Evolutionary conservation across 192 early-diverging fungal genomes (phyloP), one percentile per base, ranked within the genome.

Genomic region (Spizellomyces punctatus): DNA sequence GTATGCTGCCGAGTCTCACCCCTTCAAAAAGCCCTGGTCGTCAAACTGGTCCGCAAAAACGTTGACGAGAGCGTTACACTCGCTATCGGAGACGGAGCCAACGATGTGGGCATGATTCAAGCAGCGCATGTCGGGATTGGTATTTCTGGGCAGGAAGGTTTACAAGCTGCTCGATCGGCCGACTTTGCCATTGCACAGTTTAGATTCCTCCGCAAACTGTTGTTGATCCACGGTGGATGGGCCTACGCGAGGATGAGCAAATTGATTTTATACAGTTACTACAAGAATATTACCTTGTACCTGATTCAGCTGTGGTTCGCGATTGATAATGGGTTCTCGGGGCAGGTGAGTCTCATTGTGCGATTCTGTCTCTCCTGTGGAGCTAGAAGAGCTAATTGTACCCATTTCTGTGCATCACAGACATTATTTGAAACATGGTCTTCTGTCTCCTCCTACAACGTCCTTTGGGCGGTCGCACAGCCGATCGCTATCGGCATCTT

Each of bases 161-260:
- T 99, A 64, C 97, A 99, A 69, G 97, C 97, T 8, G 96, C 96
- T 4, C 87, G 97, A 21, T 89, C 90, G 70, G 94, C 97, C 0
- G 97, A 99, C 85, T 96, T 99, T 81, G 93, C 97, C 41, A 96
- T 99, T 72, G 93, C 95, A 21, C 97, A 99, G 74, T 99, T 99
- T 83, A 82, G 91, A 61, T 99, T 86, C 78, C 79, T 99, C 70
- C 90, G 93, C 71, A 99, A 99, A 81, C 79, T 99, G 56, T 78
- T 99, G 16, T 81, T 99, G n/a, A 94, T 99, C 6, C 97, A 99
- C 77, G 97, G 97, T 36, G 90, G 93, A 1, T 99, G 97, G 97
- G 93, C 93, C 60, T 99, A 99, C 80, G 90, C 94, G 63, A 84
- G 97, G 43, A 81, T 99, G 58, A 91, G 89, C 72, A 99, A 98